A percentile compares a stretch with the other conserved stretches of the same genome.
Evolutionary conservation across 2,329 filamentous ascomycete species (phyloP).

Genomic region (Basipetospora chlamydospora): DNA sequence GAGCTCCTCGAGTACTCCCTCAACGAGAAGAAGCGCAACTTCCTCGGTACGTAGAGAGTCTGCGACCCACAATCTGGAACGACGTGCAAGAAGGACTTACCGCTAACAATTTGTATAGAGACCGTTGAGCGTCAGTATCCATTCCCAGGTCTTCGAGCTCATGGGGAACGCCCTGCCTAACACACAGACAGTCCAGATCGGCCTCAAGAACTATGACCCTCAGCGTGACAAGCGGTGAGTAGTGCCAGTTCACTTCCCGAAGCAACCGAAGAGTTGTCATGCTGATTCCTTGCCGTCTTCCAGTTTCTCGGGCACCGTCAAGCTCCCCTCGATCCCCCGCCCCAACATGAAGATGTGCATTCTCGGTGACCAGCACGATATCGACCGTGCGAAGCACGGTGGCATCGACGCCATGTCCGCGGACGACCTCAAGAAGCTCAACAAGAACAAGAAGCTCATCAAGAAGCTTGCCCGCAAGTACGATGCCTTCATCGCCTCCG

Average conservation of each 20-base stretch:
- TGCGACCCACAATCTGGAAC: neutral
- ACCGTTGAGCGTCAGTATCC: constrained; percentile 52
- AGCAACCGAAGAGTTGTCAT: too few species aligned
- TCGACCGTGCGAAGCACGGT: constrained; percentile 98
- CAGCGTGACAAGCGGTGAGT: constrained; percentile 88
- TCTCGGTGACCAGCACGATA: constrained; percentile 76
- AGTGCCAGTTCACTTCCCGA: too few species aligned
- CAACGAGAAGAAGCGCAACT: constrained; percentile 95
- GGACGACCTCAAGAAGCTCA: constrained; percentile 99
- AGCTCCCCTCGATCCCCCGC: constrained; percentile 80
- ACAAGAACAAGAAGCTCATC: constrained; percentile 99
- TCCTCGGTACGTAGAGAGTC: constrained; percentile 43
- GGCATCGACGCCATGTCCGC: constrained; percentile 96
- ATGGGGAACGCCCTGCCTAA: constrained; percentile 4
- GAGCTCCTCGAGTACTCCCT: constrained; percentile 90
- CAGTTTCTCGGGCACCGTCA: constrained; percentile 97
- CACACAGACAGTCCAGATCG: constrained; percentile 51
- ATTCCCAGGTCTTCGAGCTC: neutral
- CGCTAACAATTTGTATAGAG: constrained; percentile 23
- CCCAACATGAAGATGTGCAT: constrained; percentile 82
- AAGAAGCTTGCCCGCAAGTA: constrained; percentile 99
- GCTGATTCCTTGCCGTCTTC: too few species aligned
- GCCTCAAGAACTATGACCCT: constrained; percentile 97
- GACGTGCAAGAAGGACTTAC: constrained; percentile 3
- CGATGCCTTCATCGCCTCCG: constrained; percentile 97